phyloP scores from a whole-genome alignment of 148 eudicot species.

The Cornus kousa region DNA sequence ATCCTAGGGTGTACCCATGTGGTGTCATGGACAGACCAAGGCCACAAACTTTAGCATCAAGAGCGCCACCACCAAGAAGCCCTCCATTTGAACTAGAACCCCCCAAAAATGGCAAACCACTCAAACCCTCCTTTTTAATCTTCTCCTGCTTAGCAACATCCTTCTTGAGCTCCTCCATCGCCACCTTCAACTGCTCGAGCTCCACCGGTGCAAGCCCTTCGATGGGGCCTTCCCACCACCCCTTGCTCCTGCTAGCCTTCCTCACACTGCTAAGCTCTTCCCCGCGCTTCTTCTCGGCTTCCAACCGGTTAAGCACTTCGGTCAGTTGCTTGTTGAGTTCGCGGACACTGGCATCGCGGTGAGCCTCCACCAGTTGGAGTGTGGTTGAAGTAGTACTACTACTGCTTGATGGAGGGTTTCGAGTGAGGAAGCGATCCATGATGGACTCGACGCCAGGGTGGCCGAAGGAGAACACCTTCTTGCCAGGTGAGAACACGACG shows the following conservation, averaged over 20 bases:
- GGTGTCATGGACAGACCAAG: constrained; percentile 10
- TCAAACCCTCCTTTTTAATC: constrained; percentile 13
- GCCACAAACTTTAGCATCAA: background rate
- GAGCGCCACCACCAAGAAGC: background rate
- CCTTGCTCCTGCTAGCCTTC: constrained; percentile 15
- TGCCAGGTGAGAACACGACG: constrained; percentile 29
- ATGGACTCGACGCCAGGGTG: constrained; percentile 30
- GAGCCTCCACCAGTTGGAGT: constrained; percentile 22
- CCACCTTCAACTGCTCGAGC: constrained; percentile 28
- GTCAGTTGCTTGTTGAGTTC: constrained; percentile 35
- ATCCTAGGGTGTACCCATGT: constrained; percentile 2
- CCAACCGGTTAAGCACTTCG: constrained; percentile 20
- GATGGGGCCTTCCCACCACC: constrained; percentile 49
- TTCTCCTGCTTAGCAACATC: constrained; percentile 24
- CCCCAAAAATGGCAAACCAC: constrained; percentile 2
- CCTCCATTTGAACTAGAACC: background rate
- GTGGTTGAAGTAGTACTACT: background rate
- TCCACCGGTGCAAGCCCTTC: constrained; percentile 22
- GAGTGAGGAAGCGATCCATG: constrained; percentile 11
- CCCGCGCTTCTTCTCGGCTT: constrained; percentile 32
- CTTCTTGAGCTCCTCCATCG: constrained; percentile 37
- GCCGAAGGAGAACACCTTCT: constrained; percentile 26
- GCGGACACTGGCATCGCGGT: constrained; percentile 19
- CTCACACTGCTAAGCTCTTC: constrained; percentile 29
- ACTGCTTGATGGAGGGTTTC: constrained; percentile 3